phyloP scores from a whole-genome alignment of 73 alveolate species.

The Paramecium tetraurelia region DNA sequence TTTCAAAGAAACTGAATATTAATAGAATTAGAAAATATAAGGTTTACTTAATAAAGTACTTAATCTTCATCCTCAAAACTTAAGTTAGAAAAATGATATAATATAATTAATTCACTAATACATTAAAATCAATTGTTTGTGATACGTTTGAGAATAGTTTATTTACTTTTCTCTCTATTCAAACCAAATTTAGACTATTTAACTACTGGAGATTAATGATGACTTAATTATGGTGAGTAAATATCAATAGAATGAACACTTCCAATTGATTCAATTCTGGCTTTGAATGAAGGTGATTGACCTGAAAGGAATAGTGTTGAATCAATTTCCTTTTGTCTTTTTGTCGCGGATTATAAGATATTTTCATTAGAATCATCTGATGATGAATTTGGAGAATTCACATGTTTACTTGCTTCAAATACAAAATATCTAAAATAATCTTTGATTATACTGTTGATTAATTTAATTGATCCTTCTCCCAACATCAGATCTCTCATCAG shows the following conservation, averaged over 20 bases:
- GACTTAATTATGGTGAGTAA: not conserved
- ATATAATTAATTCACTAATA: no score
- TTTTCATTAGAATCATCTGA: not conserved
- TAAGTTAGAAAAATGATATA: no score
- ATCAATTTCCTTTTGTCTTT: not conserved
- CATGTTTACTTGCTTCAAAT: not conserved
- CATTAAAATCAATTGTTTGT: not conserved
- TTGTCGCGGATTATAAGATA: not conserved
- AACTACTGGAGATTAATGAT: not conserved
- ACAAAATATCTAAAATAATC: not conserved
- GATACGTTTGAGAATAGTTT: not conserved
- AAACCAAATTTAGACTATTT: not conserved
- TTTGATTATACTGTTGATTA: not conserved
- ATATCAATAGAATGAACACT: not conserved
- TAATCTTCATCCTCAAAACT: no score
- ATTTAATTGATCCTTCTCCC: not conserved
- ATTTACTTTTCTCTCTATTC: not conserved
- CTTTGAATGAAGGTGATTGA: not conserved
- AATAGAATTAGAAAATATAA: no score
- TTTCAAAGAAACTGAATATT: not conserved
- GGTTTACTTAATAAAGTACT: not conserved
- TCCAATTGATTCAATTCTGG: not conserved
- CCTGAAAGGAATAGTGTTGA: not conserved
- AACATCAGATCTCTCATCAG: not conserved
- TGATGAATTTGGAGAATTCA: not conserved